phyloP scores from a whole-genome alignment of 305 asterid genomes.

The Plantago coronopus region DNA sequence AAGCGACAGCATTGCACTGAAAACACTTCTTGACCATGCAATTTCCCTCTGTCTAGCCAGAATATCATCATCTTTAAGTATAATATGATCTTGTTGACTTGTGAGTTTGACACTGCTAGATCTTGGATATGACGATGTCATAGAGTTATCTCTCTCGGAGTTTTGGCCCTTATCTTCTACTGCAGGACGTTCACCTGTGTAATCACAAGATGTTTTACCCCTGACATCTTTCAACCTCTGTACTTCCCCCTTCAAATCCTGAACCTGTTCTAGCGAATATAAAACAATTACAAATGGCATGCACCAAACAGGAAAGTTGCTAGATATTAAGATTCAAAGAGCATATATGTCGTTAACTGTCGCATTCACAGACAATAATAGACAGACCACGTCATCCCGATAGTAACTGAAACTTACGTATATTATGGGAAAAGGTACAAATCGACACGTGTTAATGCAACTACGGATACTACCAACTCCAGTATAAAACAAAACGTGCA shows the following conservation, averaged over 20 bases:
- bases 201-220: conserved; percentile 24
- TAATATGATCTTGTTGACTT: neutral
- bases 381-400: no score
- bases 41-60: conserved; percentile 30
- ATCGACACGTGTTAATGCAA: no score
- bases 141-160: neutral
- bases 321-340: neutral
- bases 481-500: neutral
- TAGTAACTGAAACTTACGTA: no score
- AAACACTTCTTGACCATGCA: conserved; percentile 48
- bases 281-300: neutral
- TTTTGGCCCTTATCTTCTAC: neutral
- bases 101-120: neutral
- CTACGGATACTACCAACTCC: neutral
- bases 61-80: conserved; percentile 1
- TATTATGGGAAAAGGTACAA: no score
- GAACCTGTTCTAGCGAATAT: conserved; percentile 27
- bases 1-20: conserved; percentile 49
- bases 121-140: neutral
- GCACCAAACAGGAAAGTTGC: neutral
- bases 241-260: conserved; percentile 35
- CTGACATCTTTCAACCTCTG: conserved; percentile 29
- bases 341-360: neutral
- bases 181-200: neutral
- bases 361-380: no score